Percentiles rank a stretch among this genome's conserved stretches.
phyloP scores from a whole-genome alignment of 495 filamentous ascomycete species.

The Trichoderma virens region DNA sequence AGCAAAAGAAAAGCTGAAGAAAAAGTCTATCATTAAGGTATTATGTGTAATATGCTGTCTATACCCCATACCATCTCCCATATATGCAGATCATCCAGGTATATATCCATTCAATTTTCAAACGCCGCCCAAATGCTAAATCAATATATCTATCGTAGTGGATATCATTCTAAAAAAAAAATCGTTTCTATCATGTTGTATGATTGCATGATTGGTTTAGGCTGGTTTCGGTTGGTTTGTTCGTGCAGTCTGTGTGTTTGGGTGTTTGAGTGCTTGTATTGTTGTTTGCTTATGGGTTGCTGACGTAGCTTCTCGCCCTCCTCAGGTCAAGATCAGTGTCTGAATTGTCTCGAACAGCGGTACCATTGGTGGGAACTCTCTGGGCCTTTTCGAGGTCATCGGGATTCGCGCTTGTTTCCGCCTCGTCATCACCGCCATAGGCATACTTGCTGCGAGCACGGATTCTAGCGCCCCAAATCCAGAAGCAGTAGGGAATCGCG shows the following conservation, averaged over 20 bases:
- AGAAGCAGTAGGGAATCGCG: conserved; percentile 70
- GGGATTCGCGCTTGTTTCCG: conserved; percentile 4
- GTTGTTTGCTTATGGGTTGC: conserved; percentile 28
- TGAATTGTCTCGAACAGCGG: conserved; percentile 17
- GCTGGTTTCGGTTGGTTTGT: background rate
- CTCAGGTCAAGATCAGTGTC: conserved; percentile 27
- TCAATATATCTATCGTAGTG: background rate
- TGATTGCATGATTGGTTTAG: background rate
- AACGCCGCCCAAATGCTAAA: background rate
- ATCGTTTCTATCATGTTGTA: background rate
- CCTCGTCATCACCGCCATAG: conserved; percentile 42
- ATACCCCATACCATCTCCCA: no score
- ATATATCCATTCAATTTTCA: background rate
- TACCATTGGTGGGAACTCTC: conserved; percentile 13
- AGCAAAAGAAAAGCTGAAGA: no score
- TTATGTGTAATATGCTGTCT: no score
- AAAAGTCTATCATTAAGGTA: no score
- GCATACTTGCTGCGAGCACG: conserved; percentile 57
- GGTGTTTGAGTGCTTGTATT: background rate
- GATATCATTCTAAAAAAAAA: background rate
- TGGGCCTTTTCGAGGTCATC: conserved; percentile 22
- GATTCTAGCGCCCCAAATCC: conserved; percentile 63
- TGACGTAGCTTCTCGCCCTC: conserved; percentile 34
- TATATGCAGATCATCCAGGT: background rate
- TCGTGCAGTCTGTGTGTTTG: background rate